Percentiles rank a stretch among this genome's conserved stretches.
phyloP scores from a whole-genome alignment of 441 rosid genomes.

The Gossypium gossypioides region DNA sequence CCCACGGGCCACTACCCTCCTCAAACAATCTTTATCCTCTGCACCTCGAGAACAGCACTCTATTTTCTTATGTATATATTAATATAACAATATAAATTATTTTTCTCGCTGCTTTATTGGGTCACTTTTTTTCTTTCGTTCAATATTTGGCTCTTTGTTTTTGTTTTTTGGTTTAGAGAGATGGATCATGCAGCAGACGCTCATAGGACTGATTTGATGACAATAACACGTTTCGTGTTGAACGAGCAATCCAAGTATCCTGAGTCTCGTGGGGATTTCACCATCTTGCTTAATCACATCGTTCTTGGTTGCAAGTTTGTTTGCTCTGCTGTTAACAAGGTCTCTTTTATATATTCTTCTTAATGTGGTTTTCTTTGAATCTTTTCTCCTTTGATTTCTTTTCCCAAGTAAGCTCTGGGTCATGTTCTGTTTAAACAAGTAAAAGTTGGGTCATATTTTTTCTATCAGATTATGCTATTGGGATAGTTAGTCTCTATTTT shows the following conservation, averaged over 20 bases:
- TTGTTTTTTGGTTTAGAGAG: neutral
- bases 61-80: neutral
- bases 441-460: neutral
- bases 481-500: neutral
- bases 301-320: slow-evolving; percentile 98
- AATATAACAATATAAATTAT: neutral
- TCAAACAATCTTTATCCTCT: slow-evolving; percentile 10
- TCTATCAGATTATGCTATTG: too few relatives aligned
- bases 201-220: slow-evolving; percentile 86
- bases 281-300: slow-evolving; percentile 85
- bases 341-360: slow-evolving; percentile 10
- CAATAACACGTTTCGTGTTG: slow-evolving; percentile 76
- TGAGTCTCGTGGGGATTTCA: slow-evolving; percentile 93
- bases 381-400: neutral
- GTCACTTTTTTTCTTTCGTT: neutral
- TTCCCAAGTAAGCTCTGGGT: neutral
- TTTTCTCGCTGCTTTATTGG: neutral
- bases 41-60: slow-evolving; percentile 19
- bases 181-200: slow-evolving; percentile 94
- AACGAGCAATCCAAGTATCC: slow-evolving; percentile 83
- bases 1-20: neutral
- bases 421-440: neutral
- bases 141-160: neutral
- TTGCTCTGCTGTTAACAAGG: slow-evolving; percentile 91
- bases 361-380: too few relatives aligned